Percentiles rank a stretch among this genome's conserved stretches.
phyloP scores from a whole-genome alignment of 2,329 filamentous ascomycete genomes.

The Aspergillus nomiae region DNA sequence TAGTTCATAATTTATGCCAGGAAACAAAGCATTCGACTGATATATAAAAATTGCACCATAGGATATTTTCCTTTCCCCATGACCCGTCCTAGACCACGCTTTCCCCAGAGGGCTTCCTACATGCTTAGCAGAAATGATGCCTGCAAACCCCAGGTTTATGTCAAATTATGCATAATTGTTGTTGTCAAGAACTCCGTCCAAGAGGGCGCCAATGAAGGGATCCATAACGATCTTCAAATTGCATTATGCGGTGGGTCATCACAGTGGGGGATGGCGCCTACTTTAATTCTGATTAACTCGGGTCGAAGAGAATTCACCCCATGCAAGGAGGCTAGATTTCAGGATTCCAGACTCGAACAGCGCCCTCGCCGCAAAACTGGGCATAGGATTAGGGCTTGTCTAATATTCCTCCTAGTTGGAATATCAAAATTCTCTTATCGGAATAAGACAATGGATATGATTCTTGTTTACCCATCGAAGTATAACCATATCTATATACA shows the following conservation, averaged over 20 bases:
- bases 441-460: too few relatives aligned
- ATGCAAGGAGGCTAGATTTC: slow-evolving; percentile 18
- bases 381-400: background rate
- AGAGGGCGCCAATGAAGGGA: background rate
- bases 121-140: background rate
- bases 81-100: background rate
- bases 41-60: background rate
- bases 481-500: background rate
- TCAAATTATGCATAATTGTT: background rate
- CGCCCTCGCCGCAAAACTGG: background rate
- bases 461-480: background rate
- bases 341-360: background rate
- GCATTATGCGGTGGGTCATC: slow-evolving; percentile 19
- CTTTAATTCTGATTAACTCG: slow-evolving; percentile 24
- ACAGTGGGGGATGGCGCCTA: slow-evolving; percentile 24
- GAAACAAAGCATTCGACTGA: background rate
- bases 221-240: slow-evolving; percentile 17
- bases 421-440: background rate
- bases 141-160: background rate
- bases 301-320: slow-evolving; percentile 3
- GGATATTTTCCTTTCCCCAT: background rate
- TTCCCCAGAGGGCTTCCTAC: background rate
- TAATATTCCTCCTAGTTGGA: background rate
- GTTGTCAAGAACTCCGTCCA: background rate
- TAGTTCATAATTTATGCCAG: background rate